These are phyloP conservation scores for Apophysomyces ossiformis DNA, from an alignment of 371 early-diverging fungal genomes.

Conservation along the genomic window DNA sequence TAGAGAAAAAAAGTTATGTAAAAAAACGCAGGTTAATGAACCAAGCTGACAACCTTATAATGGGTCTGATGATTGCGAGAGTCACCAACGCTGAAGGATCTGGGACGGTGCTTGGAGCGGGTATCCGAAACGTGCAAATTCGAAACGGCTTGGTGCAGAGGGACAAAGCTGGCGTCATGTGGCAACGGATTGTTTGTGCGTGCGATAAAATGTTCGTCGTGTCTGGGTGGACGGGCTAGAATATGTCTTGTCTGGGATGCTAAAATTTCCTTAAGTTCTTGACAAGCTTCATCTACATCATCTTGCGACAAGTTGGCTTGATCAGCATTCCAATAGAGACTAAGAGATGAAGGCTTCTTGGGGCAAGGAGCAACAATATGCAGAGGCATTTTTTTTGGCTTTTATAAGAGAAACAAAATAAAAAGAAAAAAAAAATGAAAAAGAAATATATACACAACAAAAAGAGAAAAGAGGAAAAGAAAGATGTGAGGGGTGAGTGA, in stretches of 20 bases:
- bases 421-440: neutral
- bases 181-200: constrained; percentile 18
- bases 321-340: constrained; percentile 7
- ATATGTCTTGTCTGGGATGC: constrained; percentile 7
- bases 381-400: neutral
- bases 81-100: constrained; percentile 4
- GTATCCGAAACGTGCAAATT: constrained; percentile 10
- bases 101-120: constrained; percentile 10
- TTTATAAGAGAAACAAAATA: neutral
- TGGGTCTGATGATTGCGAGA: constrained; percentile 7
- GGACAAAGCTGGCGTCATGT: constrained; percentile 15
- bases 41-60: constrained; percentile 1
- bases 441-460: neutral
- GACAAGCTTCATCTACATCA: constrained; percentile 23
- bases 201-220: constrained; percentile 9
- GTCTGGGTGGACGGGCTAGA: neutral
- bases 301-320: constrained; percentile 7
- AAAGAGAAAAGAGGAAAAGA: neutral
- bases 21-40: neutral
- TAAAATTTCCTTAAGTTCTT: constrained; percentile 25
- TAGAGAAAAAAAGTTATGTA: neutral
- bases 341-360: constrained; percentile 21
- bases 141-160: constrained; percentile 9
- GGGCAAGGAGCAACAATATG: constrained; percentile 27
- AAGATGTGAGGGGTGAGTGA: neutral